Base-by-base conservation (phyloP, 345 rosid genomes). In the Aurinia saxatilis region DNA sequence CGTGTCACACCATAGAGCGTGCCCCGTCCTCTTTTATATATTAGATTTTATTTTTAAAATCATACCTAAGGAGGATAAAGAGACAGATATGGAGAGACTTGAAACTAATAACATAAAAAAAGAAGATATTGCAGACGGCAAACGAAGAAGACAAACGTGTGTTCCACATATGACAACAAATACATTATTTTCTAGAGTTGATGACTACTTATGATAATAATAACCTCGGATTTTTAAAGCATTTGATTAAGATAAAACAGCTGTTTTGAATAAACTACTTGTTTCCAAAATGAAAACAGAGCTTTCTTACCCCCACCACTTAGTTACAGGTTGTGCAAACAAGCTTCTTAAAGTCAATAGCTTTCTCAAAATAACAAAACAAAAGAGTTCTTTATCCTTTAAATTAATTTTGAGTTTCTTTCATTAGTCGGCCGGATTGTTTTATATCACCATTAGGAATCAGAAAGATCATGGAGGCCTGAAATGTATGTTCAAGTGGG, bases 141-240 rank as follows among this genome's bases (percentile, higher is more conserved):
- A 35, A 25, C 37, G n/a, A 41, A 15, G 3, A 25, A 10, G 15
- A n/a, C n/a, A 47, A 5, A 61, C 66, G 55, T 60, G 66, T 47
- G 55, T 60, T 60, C 66, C 66, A 61, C 45, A 48, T 46, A 60
- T 35, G 44, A 35, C 36, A 61, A 46, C 66, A 21, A n/a, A n/a
- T n/a, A n/a, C 16, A 21, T 33, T 18, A 15, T 10, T 30, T 30
- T 33, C 16, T 15, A 18, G 12, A 54, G 31, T 14, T 30, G 13
- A 9, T 33, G 5, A 16, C 8, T 27, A 27, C 30, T 27, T 23
- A 30, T 23, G 11, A 23, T 4, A 19, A n/a, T 23, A 7, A 23
- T 4, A 19, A n/a, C 46, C 33, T 55, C 46, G 19, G 45, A 21
- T 37, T 13, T 12, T 10, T 42, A 16, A 52, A 33, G 0, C 9